phyloP scores from a whole-genome alignment of 805 yeast species.

The Starmerella kuoi region DNA sequence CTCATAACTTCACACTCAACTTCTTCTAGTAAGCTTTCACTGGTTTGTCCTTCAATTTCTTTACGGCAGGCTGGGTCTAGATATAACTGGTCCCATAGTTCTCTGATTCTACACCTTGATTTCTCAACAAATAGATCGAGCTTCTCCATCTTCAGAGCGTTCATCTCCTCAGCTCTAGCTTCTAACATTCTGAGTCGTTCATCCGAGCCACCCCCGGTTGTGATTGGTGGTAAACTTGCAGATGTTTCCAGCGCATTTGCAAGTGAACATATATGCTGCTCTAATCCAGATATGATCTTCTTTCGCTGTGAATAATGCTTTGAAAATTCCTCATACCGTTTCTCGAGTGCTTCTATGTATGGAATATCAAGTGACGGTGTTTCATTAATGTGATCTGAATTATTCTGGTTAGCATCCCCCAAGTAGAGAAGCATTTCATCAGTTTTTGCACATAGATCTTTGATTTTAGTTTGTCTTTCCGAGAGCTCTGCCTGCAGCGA shows the following conservation, averaged over 20 bases:
- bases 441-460: neutral
- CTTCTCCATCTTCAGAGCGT: constrained; percentile 3
- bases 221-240: neutral
- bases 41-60: neutral
- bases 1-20: constrained; percentile 52
- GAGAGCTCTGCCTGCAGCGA: neutral
- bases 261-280: neutral
- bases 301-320: neutral
- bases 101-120: neutral
- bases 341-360: neutral
- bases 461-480: too few species aligned
- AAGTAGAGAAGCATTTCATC: neutral
- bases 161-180: constrained; percentile 1
- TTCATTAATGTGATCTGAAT: neutral
- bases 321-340: neutral
- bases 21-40: constrained; percentile 19
- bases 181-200: neutral
- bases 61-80: constrained; percentile 2
- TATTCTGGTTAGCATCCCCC: neutral
- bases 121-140: constrained; percentile 1
- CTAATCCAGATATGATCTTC: neutral
- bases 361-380: neutral
- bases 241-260: neutral
- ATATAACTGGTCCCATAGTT: constrained; percentile 8
- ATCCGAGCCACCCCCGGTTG: constrained; percentile 1